Evolutionary conservation across 2,329 filamentous ascomycete genomes (phyloP).

Genomic region (Penicillium sp.): DNA sequence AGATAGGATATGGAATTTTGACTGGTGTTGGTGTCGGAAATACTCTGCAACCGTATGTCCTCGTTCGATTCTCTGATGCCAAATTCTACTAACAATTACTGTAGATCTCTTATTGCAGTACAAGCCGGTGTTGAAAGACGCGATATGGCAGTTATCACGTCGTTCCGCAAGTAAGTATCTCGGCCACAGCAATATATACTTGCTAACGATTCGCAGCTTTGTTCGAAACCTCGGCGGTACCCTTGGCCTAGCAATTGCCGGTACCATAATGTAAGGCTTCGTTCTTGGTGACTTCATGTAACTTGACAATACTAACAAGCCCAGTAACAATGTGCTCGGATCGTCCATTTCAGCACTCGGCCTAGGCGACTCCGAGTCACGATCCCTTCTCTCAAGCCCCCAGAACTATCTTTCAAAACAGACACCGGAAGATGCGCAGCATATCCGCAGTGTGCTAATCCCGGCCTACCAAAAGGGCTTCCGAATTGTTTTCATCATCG

Average conservation of each 20-base stretch:
- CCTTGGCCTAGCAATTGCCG: conserved; percentile 45
- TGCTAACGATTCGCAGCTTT: conserved; percentile 35
- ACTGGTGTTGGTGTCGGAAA: conserved; percentile 59
- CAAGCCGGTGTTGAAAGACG: conserved; percentile 45
- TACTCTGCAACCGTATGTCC: conserved; percentile 52
- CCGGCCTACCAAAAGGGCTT: conserved; percentile 46
- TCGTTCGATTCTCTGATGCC: not conserved
- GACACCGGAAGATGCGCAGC: conserved; percentile 26
- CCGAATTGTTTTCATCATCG: conserved; percentile 45
- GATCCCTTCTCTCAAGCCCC: conserved; percentile 36
- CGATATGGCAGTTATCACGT: conserved; percentile 48
- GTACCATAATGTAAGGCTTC: conserved; percentile 45
- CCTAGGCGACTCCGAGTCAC: conserved; percentile 26
- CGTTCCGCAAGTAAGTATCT: conserved; percentile 37
- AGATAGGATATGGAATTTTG: conserved; percentile 59
- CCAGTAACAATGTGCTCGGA: conserved; percentile 36
- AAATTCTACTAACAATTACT: not conserved
- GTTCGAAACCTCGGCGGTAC: conserved; percentile 48
- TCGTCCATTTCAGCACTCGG: conserved; percentile 31
- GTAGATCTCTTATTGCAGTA: conserved; percentile 40
- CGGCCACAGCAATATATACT: not conserved
- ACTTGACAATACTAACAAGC: not conserved
- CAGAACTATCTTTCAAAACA: conserved; percentile 34
- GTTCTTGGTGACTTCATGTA: not conserved
- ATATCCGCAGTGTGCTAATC: conserved; percentile 34